Conservation (phyloP, 2,329 filamentous ascomycete species). For the Malbranchea zuffiana region DNA sequence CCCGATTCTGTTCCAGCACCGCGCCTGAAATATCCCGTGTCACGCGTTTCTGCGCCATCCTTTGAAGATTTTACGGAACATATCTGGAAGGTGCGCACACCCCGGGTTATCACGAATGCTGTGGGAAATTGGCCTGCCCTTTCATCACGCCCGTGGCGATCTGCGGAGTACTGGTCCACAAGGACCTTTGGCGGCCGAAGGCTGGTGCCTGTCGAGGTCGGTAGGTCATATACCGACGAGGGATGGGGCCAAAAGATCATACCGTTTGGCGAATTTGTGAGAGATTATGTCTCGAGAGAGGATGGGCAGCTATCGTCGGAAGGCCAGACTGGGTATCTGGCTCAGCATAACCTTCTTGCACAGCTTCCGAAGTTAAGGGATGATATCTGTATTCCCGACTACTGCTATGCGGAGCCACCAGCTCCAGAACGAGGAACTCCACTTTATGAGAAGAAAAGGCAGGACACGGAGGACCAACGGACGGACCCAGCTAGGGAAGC, state of each 20-base stretch:
- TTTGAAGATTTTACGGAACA: conserved; percentile 53
- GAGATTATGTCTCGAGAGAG: conserved; percentile 43
- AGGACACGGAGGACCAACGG: conserved; percentile 16
- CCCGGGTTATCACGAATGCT: conserved; percentile 58
- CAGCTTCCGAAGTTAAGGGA: conserved; percentile 67
- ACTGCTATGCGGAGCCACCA: conserved; percentile 64
- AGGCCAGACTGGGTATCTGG: conserved; percentile 60
- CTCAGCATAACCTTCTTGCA: conserved; percentile 76
- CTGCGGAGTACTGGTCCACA: conserved; percentile 60
- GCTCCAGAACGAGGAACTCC: conserved; percentile 40
- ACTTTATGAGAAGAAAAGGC: conserved; percentile 30
- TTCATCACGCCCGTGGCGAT: conserved; percentile 56
- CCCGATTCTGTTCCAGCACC: conserved; percentile 25
- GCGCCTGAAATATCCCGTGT: conserved; percentile 28
- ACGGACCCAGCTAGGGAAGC: conserved; percentile 30
- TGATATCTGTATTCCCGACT: conserved; percentile 74
- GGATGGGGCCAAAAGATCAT: conserved; percentile 77
- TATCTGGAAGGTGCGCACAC: conserved; percentile 41
- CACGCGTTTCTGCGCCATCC: conserved; percentile 37
- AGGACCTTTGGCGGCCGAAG: conserved; percentile 65
- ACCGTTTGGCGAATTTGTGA: conserved; percentile 60
- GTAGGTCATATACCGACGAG: conserved; percentile 74
- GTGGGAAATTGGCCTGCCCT: conserved; percentile 67
- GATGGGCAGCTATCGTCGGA: conserved; percentile 8
- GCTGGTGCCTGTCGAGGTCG: conserved; percentile 76